Percentiles rank a stretch among this genome's conserved stretches.
These are phyloP conservation scores for Ustilaginoidea virens DNA, from an alignment of 2,329 filamentous ascomycete species.

Conservation along the genomic window DNA sequence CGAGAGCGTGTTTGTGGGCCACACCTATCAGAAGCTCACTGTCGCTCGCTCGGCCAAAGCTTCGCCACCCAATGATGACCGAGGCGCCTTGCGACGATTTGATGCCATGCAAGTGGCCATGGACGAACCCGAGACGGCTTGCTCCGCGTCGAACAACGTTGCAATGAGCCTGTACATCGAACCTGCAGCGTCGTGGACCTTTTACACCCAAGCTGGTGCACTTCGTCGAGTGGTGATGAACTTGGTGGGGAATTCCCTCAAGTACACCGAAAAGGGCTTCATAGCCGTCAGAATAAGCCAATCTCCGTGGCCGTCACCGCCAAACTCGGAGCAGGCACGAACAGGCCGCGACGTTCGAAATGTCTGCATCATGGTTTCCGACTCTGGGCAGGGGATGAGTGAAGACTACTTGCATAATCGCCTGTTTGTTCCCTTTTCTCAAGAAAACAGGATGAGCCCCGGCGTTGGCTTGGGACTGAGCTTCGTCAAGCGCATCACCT, in stretches of 20 bases:
- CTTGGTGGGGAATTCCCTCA: slow-evolving; percentile 45
- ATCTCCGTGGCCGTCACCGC: slow-evolving; percentile 6
- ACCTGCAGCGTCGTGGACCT: slow-evolving; percentile 30
- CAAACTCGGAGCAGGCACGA: slow-evolving; percentile 1
- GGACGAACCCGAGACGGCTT: slow-evolving; percentile 4
- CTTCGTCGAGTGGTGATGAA: slow-evolving; percentile 44
- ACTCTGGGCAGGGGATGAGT: slow-evolving; percentile 52
- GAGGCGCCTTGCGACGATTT: slow-evolving; percentile 7
- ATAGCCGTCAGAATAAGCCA: slow-evolving; percentile 13
- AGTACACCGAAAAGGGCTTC: slow-evolving; percentile 32
- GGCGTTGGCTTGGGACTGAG: slow-evolving; percentile 51
- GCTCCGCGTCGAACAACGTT: slow-evolving; percentile 9
- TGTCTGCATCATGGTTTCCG: slow-evolving; percentile 33
- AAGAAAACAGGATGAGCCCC: slow-evolving; percentile 44
- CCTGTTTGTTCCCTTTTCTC: slow-evolving; percentile 47
- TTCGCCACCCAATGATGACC: slow-evolving; percentile 1
- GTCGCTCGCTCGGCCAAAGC: slow-evolving; percentile 6
- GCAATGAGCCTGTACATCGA: slow-evolving; percentile 21
- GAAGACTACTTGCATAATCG: slow-evolving; percentile 43
- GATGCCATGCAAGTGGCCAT: slow-evolving; percentile 27
- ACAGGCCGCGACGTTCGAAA: slow-evolving; percentile 4
- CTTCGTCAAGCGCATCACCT: slow-evolving; percentile 45
- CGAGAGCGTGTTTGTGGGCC: slow-evolving; percentile 30
- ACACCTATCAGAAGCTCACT: slow-evolving; percentile 19
- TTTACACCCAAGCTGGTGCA: slow-evolving; percentile 38